Evolutionary conservation across 345 rosid genomes (phyloP).

Genomic region (Eucalyptus fibrosa): DNA sequence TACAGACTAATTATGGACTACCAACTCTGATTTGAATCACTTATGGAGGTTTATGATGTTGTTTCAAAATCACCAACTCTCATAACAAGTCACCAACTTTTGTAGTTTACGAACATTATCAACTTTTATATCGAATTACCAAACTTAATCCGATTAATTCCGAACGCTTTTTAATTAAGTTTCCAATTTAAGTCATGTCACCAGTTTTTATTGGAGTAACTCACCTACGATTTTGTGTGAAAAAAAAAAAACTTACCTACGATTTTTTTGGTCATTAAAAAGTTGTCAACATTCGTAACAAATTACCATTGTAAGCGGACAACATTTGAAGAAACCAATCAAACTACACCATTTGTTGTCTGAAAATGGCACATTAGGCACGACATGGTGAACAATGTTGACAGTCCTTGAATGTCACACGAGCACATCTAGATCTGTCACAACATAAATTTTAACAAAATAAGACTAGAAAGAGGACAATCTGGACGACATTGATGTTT

Average conservation of each 20-base stretch:
- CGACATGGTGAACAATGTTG: neutral
- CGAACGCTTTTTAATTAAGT: neutral
- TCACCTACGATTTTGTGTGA: neutral
- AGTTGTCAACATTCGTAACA: neutral
- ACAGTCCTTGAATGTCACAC: neutral
- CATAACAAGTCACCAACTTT: neutral
- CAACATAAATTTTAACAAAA: neutral
- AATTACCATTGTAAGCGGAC: neutral
- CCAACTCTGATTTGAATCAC: neutral
- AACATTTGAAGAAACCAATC: neutral
- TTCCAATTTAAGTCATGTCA: neutral
- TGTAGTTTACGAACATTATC: fast-evolving
- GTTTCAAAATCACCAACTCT: neutral
- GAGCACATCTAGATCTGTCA: neutral
- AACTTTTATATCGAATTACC: neutral
- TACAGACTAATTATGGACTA: neutral
- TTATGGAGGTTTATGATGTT: neutral
- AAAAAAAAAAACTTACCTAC: too few species aligned
- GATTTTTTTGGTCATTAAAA: neutral
- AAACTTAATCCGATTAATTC: neutral
- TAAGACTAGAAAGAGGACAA: neutral
- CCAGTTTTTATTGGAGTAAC: neutral
- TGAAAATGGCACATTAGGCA: neutral
- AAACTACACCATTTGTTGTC: neutral
- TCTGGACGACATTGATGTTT: neutral